Conservation (phyloP, 305 asterid species). For the Solanum chacoense region DNA sequence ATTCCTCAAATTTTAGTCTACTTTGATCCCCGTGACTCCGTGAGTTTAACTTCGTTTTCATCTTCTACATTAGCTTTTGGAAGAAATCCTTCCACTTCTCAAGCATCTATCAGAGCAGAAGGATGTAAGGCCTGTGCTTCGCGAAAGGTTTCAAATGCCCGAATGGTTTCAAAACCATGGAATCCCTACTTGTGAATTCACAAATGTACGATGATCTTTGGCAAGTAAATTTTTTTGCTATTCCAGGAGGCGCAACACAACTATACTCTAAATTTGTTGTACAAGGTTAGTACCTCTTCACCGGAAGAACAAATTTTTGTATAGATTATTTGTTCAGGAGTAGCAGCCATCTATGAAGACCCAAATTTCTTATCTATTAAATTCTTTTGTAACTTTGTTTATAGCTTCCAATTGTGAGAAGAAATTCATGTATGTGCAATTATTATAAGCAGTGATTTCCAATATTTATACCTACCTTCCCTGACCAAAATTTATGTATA, state of each 20-base stretch:
- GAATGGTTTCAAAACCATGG: slow-evolving; percentile 88
- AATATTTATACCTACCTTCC: slow-evolving; percentile 21
- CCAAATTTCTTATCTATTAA: background rate
- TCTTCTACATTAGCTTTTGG: slow-evolving; percentile 50
- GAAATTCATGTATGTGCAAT: slow-evolving; percentile 13
- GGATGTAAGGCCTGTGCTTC: slow-evolving; percentile 64
- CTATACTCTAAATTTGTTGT: background rate
- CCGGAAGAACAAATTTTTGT: slow-evolving; percentile 12
- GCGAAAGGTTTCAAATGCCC: slow-evolving; percentile 78
- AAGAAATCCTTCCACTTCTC: slow-evolving; percentile 84
- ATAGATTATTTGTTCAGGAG: slow-evolving; percentile 16
- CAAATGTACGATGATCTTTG: slow-evolving; percentile 8
- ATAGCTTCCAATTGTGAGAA: slow-evolving; percentile 21
- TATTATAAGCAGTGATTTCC: slow-evolving; percentile 12
- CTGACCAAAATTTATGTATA: slow-evolving; percentile 11
- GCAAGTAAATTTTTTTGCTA: background rate
- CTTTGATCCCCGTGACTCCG: background rate
- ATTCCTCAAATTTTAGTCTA: background rate
- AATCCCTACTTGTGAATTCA: slow-evolving; percentile 52
- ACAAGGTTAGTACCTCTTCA: background rate
- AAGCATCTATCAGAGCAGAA: slow-evolving; percentile 71
- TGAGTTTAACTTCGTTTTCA: background rate
- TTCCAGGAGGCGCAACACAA: background rate
- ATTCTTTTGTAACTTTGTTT: slow-evolving; percentile 27
- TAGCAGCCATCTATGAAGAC: background rate